These are phyloP conservation scores for Mycena rebaudengoi DNA, from an alignment of 768 basidiomycete species.

Conservation along the genomic window DNA sequence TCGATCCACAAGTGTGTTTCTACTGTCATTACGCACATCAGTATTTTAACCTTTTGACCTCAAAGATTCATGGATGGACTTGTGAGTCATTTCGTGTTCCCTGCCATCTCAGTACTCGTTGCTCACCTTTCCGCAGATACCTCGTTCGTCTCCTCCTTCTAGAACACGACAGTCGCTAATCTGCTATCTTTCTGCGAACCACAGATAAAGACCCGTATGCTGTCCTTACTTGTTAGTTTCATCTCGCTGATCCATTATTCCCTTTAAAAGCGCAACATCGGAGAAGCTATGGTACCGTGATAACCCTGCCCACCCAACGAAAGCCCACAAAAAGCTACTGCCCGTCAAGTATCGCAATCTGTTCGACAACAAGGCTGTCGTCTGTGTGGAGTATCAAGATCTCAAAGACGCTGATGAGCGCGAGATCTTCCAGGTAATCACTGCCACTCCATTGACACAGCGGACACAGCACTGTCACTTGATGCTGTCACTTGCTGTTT, in stretches of 20 bases:
- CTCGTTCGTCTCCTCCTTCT: constrained; percentile 32
- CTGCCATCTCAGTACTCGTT: too few species aligned
- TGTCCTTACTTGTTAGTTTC: too few species aligned
- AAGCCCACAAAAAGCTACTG: constrained; percentile 43
- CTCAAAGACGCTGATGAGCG: constrained; percentile 65
- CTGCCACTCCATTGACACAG: too few species aligned
- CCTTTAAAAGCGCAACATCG: constrained; percentile 30
- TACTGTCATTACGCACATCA: background rate
- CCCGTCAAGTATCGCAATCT: constrained; percentile 64
- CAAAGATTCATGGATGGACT: constrained; percentile 76
- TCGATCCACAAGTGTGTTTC: constrained; percentile 70
- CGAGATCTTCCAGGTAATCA: constrained; percentile 83
- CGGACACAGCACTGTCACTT: too few species aligned
- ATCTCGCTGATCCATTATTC: too few species aligned
- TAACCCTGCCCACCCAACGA: constrained; percentile 25
- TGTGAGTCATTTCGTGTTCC: too few species aligned
- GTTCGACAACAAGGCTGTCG: constrained; percentile 79
- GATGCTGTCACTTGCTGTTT: too few species aligned
- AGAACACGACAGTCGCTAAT: too few species aligned
- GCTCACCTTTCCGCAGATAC: too few species aligned
- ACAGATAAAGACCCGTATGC: constrained; percentile 14
- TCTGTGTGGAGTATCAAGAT: constrained; percentile 81
- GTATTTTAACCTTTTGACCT: background rate
- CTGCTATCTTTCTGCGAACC: too few species aligned
- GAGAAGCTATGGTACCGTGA: constrained; percentile 31